phyloP scores from a whole-genome alignment of 1,284 basidiomycete species.

The Malassezia japonica region DNA sequence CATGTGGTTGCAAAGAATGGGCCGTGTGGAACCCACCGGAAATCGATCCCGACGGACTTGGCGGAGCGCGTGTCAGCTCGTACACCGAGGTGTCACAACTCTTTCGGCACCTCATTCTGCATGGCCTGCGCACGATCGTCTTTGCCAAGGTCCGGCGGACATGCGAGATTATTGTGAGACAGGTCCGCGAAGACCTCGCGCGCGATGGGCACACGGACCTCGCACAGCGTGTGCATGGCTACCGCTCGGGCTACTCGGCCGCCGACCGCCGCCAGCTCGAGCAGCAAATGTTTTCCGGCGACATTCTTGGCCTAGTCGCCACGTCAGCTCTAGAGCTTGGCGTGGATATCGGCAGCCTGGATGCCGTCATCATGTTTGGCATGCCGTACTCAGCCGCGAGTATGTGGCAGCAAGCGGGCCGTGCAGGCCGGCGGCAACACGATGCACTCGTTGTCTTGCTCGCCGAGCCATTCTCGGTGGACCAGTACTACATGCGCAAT shows the following conservation, averaged over 20 bases:
- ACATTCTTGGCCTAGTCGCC: constrained; percentile 71
- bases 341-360: constrained; percentile 77
- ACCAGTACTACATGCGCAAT: constrained; percentile 66
- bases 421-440: constrained; percentile 70
- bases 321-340: constrained; percentile 84
- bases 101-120: constrained; percentile 71
- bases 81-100: constrained; percentile 64
- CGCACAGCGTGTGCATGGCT: constrained; percentile 67
- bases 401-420: constrained; percentile 75
- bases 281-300: constrained; percentile 71
- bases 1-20: constrained; percentile 62
- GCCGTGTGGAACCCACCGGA: constrained; percentile 55
- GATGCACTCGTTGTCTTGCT: constrained; percentile 75
- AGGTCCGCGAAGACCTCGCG: constrained; percentile 62
- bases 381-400: constrained; percentile 60
- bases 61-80: constrained; percentile 58
- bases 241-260: constrained; percentile 63
- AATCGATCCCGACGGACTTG: constrained; percentile 57
- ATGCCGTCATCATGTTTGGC: constrained; percentile 79
- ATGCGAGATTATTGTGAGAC: constrained; percentile 76
- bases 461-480: constrained; percentile 63
- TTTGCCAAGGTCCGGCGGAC: constrained; percentile 78
- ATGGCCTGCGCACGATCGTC: constrained; percentile 69
- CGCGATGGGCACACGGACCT: constrained; percentile 69
- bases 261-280: constrained; percentile 76